Conservation (phyloP, 345 rosid genomes). For the Raphanus raphanistrum region DNA sequence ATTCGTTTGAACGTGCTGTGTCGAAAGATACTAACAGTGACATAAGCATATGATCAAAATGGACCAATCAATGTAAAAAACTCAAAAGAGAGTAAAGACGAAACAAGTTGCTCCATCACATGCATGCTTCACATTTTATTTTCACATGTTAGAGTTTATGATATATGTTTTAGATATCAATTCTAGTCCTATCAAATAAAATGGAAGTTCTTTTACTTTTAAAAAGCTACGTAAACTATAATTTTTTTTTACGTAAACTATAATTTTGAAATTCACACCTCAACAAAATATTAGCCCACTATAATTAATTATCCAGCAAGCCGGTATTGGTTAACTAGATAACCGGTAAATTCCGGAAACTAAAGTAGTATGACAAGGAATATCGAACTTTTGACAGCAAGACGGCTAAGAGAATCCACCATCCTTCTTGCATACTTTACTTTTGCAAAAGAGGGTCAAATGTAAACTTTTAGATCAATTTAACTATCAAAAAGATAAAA, state of each 20-base stretch:
- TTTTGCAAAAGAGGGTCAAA: constrained; percentile 32
- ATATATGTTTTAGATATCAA: background rate
- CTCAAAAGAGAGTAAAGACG: constrained; percentile 29
- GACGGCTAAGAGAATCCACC: constrained; percentile 26
- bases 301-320: constrained; percentile 2
- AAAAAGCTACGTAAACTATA: background rate
- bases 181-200: background rate
- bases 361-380: constrained; percentile 18
- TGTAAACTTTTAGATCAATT: constrained; percentile 1
- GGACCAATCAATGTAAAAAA: constrained; percentile 29
- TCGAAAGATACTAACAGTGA: constrained; percentile 25
- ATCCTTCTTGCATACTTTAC: constrained; percentile 25
- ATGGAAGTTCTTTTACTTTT: background rate
- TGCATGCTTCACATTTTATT: constrained; percentile 13
- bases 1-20: constrained; percentile 4
- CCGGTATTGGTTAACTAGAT: background rate
- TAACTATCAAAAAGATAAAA: background rate
- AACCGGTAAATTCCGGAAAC: background rate
- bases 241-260: too few relatives aligned
- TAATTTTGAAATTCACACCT: too few relatives aligned
- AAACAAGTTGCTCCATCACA: constrained; percentile 32
- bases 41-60: constrained; percentile 22
- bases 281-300: background rate
- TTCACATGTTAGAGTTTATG: constrained; percentile 21
- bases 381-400: constrained; percentile 29